Percentiles rank a stretch among this genome's conserved stretches.
Evolutionary conservation across 352 stramenopile species (phyloP).

Genomic region (Phytophthora ohioensis): DNA sequence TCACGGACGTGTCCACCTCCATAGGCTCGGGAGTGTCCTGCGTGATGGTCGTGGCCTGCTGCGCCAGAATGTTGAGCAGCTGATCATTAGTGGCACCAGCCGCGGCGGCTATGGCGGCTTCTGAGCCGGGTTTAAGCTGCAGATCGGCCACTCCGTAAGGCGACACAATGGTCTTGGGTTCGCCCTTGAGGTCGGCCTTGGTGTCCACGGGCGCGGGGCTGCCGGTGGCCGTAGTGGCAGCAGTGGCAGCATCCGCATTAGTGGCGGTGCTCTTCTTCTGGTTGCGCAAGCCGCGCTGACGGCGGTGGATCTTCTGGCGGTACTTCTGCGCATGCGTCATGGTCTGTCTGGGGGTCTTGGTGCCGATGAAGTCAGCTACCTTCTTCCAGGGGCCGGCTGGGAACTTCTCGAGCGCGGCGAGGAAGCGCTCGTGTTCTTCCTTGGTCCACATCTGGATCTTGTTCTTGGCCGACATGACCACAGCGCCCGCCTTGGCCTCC

Average conservation of each 20-base stretch:
- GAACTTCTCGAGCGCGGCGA: constrained; percentile 87
- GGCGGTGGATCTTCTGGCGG: constrained; percentile 83
- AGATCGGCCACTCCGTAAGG: constrained; percentile 71
- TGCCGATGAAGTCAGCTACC: constrained; percentile 85
- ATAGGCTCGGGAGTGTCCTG: constrained; percentile 29
- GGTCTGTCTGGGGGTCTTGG: constrained; percentile 94
- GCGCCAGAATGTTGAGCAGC: constrained; percentile 76
- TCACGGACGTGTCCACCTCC: constrained; percentile 27
- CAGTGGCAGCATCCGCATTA: not conserved
- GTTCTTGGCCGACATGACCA: constrained; percentile 83
- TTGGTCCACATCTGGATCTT: constrained; percentile 90
- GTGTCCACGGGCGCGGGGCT: constrained; percentile 36
- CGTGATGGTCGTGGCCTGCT: constrained; percentile 64
- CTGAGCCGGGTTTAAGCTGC: constrained; percentile 53
- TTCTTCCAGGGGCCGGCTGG: constrained; percentile 87
- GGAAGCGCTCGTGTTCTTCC: constrained; percentile 88
- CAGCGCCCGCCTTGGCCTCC: constrained; percentile 79
- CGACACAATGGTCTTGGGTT: constrained; percentile 52
- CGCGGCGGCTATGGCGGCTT: constrained; percentile 27
- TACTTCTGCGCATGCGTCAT: constrained; percentile 90
- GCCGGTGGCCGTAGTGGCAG: constrained; percentile 11
- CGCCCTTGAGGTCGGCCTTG: constrained; percentile 40
- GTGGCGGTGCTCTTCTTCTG: constrained; percentile 61
- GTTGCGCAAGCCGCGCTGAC: constrained; percentile 77
- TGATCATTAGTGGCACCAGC: constrained; percentile 50